Evolutionary conservation across 108 stramenopile species (phyloP).

Genomic region (Aurantiochytrium sp.): DNA sequence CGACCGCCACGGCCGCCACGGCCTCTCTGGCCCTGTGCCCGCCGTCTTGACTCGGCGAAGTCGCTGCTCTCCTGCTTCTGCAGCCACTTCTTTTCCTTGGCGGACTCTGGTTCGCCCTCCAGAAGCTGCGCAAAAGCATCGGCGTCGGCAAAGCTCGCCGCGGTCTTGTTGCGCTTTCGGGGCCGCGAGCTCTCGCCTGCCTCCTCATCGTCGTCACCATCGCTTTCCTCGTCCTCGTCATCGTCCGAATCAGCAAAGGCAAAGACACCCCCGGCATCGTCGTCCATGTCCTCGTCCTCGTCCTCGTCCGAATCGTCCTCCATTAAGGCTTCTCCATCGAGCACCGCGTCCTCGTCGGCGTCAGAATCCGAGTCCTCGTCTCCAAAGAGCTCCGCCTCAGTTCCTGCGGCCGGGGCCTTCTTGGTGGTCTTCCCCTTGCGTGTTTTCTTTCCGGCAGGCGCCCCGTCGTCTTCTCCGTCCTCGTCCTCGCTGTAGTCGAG

Average conservation of each 20-base stretch:
- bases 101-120: background rate
- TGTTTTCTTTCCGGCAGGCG: no score
- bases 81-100: background rate
- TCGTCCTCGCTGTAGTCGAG: conserved; percentile 38
- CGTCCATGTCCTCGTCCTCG: background rate
- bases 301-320: conserved; percentile 22
- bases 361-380: conserved; percentile 53
- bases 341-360: conserved; percentile 34
- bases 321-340: no score
- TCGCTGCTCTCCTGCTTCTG: background rate
- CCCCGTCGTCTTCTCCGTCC: background rate
- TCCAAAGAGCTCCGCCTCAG: conserved; percentile 40
- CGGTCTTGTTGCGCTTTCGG: background rate
- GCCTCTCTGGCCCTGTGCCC: no score
- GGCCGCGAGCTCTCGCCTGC: background rate
- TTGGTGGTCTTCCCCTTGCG: background rate
- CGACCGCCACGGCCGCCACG: no score
- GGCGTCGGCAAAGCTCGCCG: background rate
- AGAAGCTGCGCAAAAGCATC: background rate
- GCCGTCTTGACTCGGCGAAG: background rate
- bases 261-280: background rate
- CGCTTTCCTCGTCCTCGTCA: conserved; percentile 30
- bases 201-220: conserved; percentile 27
- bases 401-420: background rate
- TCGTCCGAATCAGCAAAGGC: background rate